These are phyloP conservation scores for Aristolochia contorta DNA, from an alignment of 164 flowering plant genomes.

Conservation along the genomic window DNA sequence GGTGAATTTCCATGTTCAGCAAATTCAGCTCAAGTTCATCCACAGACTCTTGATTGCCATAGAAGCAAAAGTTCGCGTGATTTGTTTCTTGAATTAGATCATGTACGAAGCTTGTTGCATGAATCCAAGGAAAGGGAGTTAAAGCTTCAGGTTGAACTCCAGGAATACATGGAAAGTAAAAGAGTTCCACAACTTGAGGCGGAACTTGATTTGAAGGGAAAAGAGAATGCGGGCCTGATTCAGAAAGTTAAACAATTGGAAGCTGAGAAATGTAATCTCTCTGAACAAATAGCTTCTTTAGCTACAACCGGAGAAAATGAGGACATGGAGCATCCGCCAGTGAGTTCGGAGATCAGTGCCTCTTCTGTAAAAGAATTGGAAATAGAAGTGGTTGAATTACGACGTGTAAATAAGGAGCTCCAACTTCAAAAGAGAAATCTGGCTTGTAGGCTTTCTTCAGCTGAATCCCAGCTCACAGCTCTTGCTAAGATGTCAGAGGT, in stretches of 20 bases:
- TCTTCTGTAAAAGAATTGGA: slow-evolving; percentile 24
- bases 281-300: slow-evolving; percentile 30
- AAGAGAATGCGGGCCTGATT: slow-evolving; percentile 30
- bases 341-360: not conserved
- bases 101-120: slow-evolving; percentile 42
- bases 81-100: slow-evolving; percentile 60
- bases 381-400: slow-evolving; percentile 70
- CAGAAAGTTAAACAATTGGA: slow-evolving; percentile 37
- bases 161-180: slow-evolving; percentile 30
- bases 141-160: slow-evolving; percentile 46
- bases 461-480: slow-evolving; percentile 47
- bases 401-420: slow-evolving; percentile 74
- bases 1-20: slow-evolving; percentile 59
- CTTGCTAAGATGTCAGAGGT: slow-evolving; percentile 59
- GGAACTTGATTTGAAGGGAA: slow-evolving; percentile 36
- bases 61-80: slow-evolving; percentile 41
- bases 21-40: slow-evolving; percentile 43
- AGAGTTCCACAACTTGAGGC: slow-evolving; percentile 38
- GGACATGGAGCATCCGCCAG: slow-evolving; percentile 5
- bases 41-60: slow-evolving; percentile 23
- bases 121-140: slow-evolving; percentile 71
- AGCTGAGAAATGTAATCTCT: slow-evolving; percentile 33
- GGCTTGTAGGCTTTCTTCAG: slow-evolving; percentile 43
- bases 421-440: slow-evolving; percentile 77
- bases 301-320: slow-evolving; percentile 15